phyloP scores from a whole-genome alignment of 1,284 basidiomycete species.

The Porodaedalea pini region DNA sequence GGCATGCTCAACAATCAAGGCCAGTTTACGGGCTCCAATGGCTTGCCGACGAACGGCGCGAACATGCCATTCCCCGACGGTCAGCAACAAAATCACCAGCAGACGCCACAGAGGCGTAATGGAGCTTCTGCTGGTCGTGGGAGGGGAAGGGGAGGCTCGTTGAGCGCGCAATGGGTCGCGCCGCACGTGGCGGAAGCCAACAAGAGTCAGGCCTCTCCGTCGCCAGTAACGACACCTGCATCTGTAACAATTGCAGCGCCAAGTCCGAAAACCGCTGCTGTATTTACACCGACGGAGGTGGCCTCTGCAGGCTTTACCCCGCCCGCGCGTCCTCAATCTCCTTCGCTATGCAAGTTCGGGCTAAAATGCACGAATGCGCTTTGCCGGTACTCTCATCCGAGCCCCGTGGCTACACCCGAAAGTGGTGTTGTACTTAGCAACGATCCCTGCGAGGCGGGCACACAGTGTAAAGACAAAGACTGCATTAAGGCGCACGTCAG shows the following conservation, averaged over 20 bases:
- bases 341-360: constrained; percentile 86
- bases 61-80: constrained; percentile 3
- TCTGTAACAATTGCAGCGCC: constrained; percentile 35
- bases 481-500: constrained; percentile 87
- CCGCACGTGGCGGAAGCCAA: constrained; percentile 11
- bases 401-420: constrained; percentile 85
- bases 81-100: constrained; percentile 31
- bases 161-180: constrained; percentile 14
- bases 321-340: constrained; percentile 77
- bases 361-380: constrained; percentile 84
- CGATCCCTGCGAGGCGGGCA: constrained; percentile 83
- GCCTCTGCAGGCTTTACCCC: constrained; percentile 45
- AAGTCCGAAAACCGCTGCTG: constrained; percentile 30
- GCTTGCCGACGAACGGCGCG: constrained; percentile 50
- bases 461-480: constrained; percentile 85
- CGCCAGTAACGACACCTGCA: constrained; percentile 22
- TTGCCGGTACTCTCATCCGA: constrained; percentile 88
- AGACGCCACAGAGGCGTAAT: constrained; percentile 34
- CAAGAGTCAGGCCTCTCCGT: constrained; percentile 24
- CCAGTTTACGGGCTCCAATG: constrained; percentile 46
- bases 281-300: constrained; percentile 32
- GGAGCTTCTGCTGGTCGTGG: constrained; percentile 31
- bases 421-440: constrained; percentile 91
- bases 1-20: constrained; percentile 62
- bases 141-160: constrained; percentile 15